phyloP scores from a whole-genome alignment of 208 protist genomes.

The Leishmania amazonensis region DNA sequence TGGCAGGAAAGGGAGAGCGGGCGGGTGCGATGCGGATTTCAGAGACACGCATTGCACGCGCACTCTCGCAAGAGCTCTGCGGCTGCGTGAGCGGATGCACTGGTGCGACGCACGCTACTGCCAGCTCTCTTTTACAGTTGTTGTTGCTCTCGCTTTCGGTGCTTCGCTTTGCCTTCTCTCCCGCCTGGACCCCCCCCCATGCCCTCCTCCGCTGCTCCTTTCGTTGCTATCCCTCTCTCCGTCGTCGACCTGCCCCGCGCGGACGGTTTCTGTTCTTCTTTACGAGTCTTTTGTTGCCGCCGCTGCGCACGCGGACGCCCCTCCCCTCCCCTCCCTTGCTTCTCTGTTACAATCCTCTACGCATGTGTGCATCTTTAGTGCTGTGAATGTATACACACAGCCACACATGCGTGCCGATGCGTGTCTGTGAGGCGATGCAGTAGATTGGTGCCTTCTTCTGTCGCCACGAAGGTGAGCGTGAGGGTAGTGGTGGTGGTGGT shows the following conservation, averaged over 20 bases:
- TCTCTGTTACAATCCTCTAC: neutral
- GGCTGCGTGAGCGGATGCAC: neutral
- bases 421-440: neutral
- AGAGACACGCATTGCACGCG: neutral
- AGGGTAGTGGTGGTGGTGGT: neutral
- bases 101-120: neutral
- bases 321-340: neutral
- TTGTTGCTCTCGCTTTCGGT: neutral
- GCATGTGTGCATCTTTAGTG: too few relatives aligned
- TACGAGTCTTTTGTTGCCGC: neutral
- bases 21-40: neutral
- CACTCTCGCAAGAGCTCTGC: neutral
- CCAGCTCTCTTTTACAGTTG: neutral
- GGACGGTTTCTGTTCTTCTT: neutral
- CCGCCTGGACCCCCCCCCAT: neutral
- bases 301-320: too few relatives aligned
- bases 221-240: neutral
- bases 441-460: neutral
- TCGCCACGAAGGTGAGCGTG: neutral
- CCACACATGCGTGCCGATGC: neutral
- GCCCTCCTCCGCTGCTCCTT: neutral
- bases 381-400: neutral
- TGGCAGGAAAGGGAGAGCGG: neutral
- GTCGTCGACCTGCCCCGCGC: neutral
- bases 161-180: neutral